These are phyloP conservation scores for Pythium apleroticum DNA, from an alignment of 352 stramenopile genomes.

Conservation along the genomic window DNA sequence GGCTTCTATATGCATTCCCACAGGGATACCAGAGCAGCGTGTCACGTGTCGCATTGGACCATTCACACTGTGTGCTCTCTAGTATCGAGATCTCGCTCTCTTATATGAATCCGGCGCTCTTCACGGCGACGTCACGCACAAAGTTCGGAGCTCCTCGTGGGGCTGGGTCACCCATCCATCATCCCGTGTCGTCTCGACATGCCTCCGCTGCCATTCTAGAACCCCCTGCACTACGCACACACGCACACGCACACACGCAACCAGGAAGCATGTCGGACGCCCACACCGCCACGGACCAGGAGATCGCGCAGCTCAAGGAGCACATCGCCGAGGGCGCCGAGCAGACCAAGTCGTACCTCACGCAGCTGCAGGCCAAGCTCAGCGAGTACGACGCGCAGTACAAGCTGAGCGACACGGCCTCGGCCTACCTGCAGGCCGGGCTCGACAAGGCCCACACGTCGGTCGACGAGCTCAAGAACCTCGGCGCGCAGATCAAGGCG, in stretches of 20 bases:
- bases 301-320: conserved; percentile 65
- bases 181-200: background rate
- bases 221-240: background rate
- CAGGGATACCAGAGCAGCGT: background rate
- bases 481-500: conserved; percentile 54
- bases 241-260: background rate
- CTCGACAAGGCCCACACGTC: conserved; percentile 68
- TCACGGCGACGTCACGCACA: background rate
- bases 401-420: conserved; percentile 70
- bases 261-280: background rate
- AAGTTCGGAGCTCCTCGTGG: background rate
- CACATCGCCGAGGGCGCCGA: conserved; percentile 68
- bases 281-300: conserved; percentile 22
- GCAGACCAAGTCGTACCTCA: conserved; percentile 77
- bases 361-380: conserved; percentile 33
- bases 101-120: conserved; percentile 2
- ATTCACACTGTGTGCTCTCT: background rate
- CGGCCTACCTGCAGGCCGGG: conserved; percentile 59
- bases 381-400: conserved; percentile 66
- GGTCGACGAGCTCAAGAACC: conserved; percentile 70
- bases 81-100: background rate
- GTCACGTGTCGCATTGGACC: background rate
- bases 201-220: conserved; percentile 4
- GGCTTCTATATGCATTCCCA: background rate
- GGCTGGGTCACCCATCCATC: background rate